phyloP scores from a whole-genome alignment of 176 grass and related monocot genomes.

The Rhynchospora tenuis region DNA sequence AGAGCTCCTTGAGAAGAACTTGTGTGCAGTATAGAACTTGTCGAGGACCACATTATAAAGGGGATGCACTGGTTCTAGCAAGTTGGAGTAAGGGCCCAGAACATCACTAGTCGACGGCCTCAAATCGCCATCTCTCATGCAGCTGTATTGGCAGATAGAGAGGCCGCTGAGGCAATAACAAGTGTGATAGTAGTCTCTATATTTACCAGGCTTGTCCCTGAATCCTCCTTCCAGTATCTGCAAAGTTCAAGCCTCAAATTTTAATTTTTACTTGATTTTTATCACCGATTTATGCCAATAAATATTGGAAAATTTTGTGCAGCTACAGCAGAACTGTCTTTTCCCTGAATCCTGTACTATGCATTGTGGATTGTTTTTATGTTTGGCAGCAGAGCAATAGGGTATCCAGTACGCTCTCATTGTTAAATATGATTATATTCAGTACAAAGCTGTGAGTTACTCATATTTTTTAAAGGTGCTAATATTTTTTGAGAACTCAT shows the following conservation, averaged over 20 bases:
- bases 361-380: constrained; percentile 1
- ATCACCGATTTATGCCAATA: too few species aligned
- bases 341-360: neutral
- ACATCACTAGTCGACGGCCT: constrained; percentile 50
- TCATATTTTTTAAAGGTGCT: neutral
- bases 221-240: constrained; percentile 86
- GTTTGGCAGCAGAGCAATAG: neutral
- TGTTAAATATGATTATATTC: neutral
- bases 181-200: constrained; percentile 75
- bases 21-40: constrained; percentile 48
- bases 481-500: neutral
- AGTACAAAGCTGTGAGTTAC: neutral
- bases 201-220: constrained; percentile 91
- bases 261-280: neutral
- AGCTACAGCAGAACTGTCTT: neutral
- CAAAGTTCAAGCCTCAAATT: neutral
- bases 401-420: neutral
- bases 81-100: constrained; percentile 83
- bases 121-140: constrained; percentile 29
- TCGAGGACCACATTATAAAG: constrained; percentile 73
- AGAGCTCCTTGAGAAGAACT: constrained; percentile 50
- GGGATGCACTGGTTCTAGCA: constrained; percentile 69
- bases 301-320: neutral
- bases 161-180: constrained; percentile 95
- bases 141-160: constrained; percentile 65